Base-by-base conservation (phyloP, 202 grass and related monocot species). In the Musa balbisiana region DNA sequence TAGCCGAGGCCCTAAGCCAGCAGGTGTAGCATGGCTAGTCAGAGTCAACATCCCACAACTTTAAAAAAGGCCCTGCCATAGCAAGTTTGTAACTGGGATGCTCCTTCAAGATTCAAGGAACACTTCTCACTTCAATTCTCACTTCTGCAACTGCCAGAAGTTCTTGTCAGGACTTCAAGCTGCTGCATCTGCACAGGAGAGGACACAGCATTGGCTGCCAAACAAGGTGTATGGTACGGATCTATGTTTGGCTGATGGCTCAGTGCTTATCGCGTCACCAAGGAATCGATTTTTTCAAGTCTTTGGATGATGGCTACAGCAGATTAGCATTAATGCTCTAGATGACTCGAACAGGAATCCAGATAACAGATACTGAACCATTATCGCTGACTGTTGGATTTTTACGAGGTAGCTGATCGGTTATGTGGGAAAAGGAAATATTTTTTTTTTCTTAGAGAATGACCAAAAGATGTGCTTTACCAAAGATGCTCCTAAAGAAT, bases 1-100 rank as follows among this genome's bases (percentile, higher is more conserved):
- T 87, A 81, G 81, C 73, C 1, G 86, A 85, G 11, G 64, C 23
- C 22, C 73, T 23, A 59, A 70, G 49, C 63, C 15, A 65, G 15
- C 55, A 55, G 21, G 3, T 74, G 72, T 79, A 59, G 69, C 56
- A 52, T 76, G 69, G 52, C 19, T 19, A 50, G 10, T 20, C 12
- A 75, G 17, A 62, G 17, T 62, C 10, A 25, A 73, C 51, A 73
- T 54, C 22, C 20, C 49, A 55, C 11, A 26, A 50, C 67, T 27
- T 8, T 16, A 50, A 51, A 19, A 12, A 2, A 26, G 33, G 33
- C 4, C 33, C 33, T 43, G 33, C 33, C 33, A 43, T 43, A 43
- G 33, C 33, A 43, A 8, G 33, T 43, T 43, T 43, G 33, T 43
- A 43, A 43, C 8, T 43, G 4, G 33, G 33, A 8, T 43, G 33